Percentiles rank a stretch among this genome's conserved stretches.
Evolutionary conservation across 2,329 filamentous ascomycete species (phyloP).

Genomic region (Davidsoniella neocaledoniae): DNA sequence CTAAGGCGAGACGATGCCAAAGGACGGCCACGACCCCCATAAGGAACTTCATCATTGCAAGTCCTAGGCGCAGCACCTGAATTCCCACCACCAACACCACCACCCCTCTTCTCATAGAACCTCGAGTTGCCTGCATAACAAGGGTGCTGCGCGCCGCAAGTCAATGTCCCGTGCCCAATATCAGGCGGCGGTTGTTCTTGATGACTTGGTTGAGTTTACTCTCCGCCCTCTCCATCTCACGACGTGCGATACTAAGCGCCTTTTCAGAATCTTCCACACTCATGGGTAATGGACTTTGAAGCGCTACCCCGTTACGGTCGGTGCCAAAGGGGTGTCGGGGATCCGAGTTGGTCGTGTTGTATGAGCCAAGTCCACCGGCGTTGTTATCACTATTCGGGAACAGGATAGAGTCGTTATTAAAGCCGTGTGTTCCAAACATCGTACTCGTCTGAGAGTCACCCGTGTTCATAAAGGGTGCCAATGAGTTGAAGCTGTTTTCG

Average conservation of each 20-base stretch:
- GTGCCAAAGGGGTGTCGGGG: constrained; percentile 2
- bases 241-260: constrained; percentile 32
- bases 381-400: constrained; percentile 1
- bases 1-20: constrained; percentile 10
- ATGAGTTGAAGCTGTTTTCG: constrained; percentile 30
- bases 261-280: constrained; percentile 46
- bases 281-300: constrained; percentile 33
- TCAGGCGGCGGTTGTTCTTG: constrained; percentile 39
- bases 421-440: background rate
- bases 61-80: constrained; percentile 13
- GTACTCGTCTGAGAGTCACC: background rate
- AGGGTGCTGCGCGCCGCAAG: constrained; percentile 12
- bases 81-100: constrained; percentile 13
- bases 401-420: background rate
- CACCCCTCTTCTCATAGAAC: constrained; percentile 11
- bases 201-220: constrained; percentile 43
- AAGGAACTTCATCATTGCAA: constrained; percentile 13
- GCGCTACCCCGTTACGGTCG: constrained; percentile 15
- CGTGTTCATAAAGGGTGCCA: constrained; percentile 27
- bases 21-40: constrained; percentile 12
- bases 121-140: constrained; percentile 10
- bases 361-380: constrained; percentile 17
- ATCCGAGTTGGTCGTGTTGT: constrained; percentile 17
- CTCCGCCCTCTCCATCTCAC: constrained; percentile 45
- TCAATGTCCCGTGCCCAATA: constrained; percentile 22